Percentiles rank a stretch among this genome's conserved stretches.
Conservation (phyloP, 2,329 filamentous ascomycete genomes). For the Grosmannia serpens region DNA sequence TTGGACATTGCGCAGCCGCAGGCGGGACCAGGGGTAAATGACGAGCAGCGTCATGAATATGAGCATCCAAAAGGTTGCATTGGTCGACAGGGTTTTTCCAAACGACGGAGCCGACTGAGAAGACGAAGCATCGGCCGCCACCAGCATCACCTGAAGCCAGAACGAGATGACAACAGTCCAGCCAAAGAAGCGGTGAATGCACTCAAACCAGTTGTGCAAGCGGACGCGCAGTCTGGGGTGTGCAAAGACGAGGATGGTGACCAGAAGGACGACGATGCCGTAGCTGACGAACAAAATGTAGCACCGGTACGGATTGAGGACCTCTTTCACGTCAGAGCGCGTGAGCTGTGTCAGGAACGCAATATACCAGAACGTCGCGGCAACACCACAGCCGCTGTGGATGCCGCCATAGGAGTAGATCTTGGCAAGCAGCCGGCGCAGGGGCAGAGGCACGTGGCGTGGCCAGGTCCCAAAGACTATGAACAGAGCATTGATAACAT, state of each 20-base stretch:
- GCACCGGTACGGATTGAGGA: conserved; percentile 13
- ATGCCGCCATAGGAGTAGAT: conserved; percentile 36
- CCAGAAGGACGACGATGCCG: background rate
- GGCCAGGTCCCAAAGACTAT: conserved; percentile 23
- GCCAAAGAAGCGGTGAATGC: conserved; percentile 23
- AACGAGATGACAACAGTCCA: conserved; percentile 36
- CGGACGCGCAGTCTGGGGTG: conserved; percentile 11
- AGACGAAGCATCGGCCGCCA: conserved; percentile 27
- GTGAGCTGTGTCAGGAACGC: conserved; percentile 24
- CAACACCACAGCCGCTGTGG: conserved; percentile 39
- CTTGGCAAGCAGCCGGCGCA: background rate
- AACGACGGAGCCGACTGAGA: background rate
- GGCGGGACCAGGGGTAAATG: conserved; percentile 60
- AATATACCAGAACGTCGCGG: conserved; percentile 35
- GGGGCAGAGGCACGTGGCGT: background rate
- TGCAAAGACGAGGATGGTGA: background rate
- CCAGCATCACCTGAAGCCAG: conserved; percentile 49
- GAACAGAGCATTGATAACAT: conserved; percentile 41
- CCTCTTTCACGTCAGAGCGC: conserved; percentile 12
- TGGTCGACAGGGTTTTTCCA: background rate
- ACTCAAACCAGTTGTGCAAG: conserved; percentile 24
- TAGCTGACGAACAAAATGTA: conserved; percentile 19
- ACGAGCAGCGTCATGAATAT: conserved; percentile 49
- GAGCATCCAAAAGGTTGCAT: background rate
- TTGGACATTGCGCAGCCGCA: conserved; percentile 55